Conservation (phyloP, 2,329 filamentous ascomycete genomes). For the Sphaerulina vaccinii region DNA sequence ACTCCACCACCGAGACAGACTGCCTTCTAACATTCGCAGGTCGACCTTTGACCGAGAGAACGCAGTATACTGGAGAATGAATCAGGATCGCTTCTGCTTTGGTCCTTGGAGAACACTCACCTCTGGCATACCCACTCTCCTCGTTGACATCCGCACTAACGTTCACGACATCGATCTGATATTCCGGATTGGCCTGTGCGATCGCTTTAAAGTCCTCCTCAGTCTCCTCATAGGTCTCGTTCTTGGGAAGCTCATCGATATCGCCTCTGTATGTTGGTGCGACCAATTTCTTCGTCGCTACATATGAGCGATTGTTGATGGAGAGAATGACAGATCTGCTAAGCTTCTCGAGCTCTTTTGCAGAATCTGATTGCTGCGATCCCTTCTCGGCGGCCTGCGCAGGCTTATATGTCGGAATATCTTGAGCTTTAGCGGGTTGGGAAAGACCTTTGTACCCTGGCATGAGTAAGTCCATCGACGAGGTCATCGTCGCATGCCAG, state of each 20-base stretch:
- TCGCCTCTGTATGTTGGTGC: conserved; percentile 13
- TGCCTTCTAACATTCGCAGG: conserved; percentile 15
- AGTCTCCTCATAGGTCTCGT: conserved; percentile 6
- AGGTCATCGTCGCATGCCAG: too few species aligned
- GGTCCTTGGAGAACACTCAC: background rate
- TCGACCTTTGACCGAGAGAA: conserved; percentile 14
- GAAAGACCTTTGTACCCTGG: too few species aligned
- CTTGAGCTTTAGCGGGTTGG: background rate
- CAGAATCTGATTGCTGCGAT: background rate
- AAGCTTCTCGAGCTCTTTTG: conserved; percentile 11
- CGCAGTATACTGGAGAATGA: conserved; percentile 7
- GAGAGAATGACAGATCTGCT: conserved; percentile 13
- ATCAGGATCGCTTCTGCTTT: background rate
- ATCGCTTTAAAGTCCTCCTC: conserved; percentile 7
- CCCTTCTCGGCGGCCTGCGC: background rate
- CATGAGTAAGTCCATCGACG: too few species aligned
- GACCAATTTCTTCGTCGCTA: conserved; percentile 8
- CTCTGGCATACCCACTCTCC: conserved; percentile 15
- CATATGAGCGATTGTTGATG: conserved; percentile 16
- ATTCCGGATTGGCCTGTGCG: conserved; percentile 10
- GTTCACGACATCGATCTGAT: conserved; percentile 16
- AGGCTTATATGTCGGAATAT: background rate
- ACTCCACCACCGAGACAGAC: conserved; percentile 14
- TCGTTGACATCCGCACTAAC: conserved; percentile 17
- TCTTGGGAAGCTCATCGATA: conserved; percentile 15